Base-by-base conservation (phyloP, 2,329 filamentous ascomycete species). In the Zelopaecilomyces penicillatus region DNA sequence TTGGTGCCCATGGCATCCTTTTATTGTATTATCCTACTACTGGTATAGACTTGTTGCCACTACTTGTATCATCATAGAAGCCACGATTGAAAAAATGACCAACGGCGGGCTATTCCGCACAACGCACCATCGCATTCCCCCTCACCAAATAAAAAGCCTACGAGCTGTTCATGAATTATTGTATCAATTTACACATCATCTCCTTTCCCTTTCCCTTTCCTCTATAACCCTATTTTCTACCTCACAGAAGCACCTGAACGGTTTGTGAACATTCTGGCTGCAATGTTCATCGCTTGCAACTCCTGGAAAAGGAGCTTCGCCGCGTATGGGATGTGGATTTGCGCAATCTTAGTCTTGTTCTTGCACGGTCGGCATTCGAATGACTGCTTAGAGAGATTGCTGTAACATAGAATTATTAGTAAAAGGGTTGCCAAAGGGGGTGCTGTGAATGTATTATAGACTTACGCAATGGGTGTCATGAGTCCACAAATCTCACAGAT, bases 221-320 rank as follows among this genome's bases (percentile, higher is more conserved):
- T 48, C 12, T 40, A 32, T n/a, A 9, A 37, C 27, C 26, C 6
- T 12, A 30, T 42, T 11, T 32, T 19, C 12, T 66, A 85, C 52
- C 85, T 77, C 52, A 88, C 79, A 37, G 80, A 82, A 46, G 87
- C 81, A 44, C 85, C 85, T 11, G 84, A 88, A 47, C 85, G 73
- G 63, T 87, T 86, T 34, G 91, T 97, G 65, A 95, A 98, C 89
- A 98, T 91, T 64, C 93, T 83, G 30, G 91, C 85, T 8, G 93
- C 91, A 65, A 98, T 97, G 66, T 97, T 97, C 93, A 98, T 98
- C 41, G 89, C 84, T 62, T 90, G 87, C 55, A 98, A 73, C 71
- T 98, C 93, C 72, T 98, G 93, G 83, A 98, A 98, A 41, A 98
- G 80, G 41, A 98, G 76, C 73, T 98, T 98, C 49, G 93, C 93